Conservation (phyloP, 257 asterid species). For the Fraxinus americana region DNA sequence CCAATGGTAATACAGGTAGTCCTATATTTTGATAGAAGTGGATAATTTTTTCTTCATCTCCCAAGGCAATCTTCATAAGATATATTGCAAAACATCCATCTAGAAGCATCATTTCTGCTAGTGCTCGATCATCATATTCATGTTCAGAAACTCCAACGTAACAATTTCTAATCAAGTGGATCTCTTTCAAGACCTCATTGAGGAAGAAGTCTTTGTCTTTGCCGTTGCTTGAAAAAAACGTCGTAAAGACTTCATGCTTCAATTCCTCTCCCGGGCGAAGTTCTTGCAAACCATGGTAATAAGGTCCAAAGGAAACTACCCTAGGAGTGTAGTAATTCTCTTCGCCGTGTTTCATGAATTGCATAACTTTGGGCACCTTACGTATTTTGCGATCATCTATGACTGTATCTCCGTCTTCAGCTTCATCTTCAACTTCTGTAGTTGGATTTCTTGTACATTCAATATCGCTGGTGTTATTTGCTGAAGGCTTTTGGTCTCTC, state of each 20-base stretch:
- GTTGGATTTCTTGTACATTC: no score
- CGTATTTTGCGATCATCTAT: neutral
- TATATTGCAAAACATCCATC: conserved; percentile 2
- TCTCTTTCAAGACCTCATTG: neutral
- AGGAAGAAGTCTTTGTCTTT: neutral
- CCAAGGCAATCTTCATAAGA: accelerated
- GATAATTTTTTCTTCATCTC: accelerated
- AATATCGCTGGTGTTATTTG: no score
- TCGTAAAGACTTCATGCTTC: no score
- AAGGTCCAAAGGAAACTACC: neutral
- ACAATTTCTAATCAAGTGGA: neutral
- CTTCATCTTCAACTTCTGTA: neutral
- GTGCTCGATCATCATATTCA: neutral
- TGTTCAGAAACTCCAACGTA: neutral
- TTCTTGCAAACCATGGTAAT: no score
- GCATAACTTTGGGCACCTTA: neutral
- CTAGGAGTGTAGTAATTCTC: neutral
- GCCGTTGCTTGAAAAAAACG: no score
- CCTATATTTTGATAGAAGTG: neutral
- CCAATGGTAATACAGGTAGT: no score
- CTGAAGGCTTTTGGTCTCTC: no score
- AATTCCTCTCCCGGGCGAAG: no score
- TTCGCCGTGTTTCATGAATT: no score
- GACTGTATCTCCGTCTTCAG: no score
- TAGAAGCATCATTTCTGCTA: conserved; percentile 18